A percentile compares a stretch with the other conserved stretches of the same genome.
Conservation (phyloP, 805 yeast genomes). For the Sungouiella blattae region DNA sequence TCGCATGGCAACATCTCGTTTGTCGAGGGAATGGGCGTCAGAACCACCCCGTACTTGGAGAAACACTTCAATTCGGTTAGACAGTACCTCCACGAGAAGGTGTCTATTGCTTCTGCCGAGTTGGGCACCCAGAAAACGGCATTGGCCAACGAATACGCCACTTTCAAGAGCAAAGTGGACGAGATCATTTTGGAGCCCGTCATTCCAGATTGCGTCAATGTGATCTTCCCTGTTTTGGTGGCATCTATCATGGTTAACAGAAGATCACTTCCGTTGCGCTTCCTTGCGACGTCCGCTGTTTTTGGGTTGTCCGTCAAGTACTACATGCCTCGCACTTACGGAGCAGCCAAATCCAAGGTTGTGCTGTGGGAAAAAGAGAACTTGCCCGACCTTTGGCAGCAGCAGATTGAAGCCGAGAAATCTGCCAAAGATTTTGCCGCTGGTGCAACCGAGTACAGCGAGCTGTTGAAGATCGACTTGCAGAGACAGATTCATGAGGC, state of each 20-base stretch:
- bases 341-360: conserved; percentile 13
- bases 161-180: conserved; percentile 27
- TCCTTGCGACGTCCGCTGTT: conserved; percentile 47
- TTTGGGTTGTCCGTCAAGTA: conserved; percentile 43
- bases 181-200: conserved; percentile 47
- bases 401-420: conserved; percentile 19
- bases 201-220: conserved; percentile 52
- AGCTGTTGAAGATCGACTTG: conserved; percentile 13
- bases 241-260: conserved; percentile 54
- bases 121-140: conserved; percentile 46
- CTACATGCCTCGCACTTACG: conserved; percentile 44
- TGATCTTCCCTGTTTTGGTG: conserved; percentile 51
- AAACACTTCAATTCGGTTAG: conserved; percentile 39
- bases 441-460: conserved; percentile 8
- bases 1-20: conserved; percentile 37
- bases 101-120: conserved; percentile 41
- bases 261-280: conserved; percentile 47
- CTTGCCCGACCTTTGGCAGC: conserved; percentile 29
- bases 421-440: conserved; percentile 9
- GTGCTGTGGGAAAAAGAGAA: conserved; percentile 24
- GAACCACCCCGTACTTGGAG: conserved; percentile 48
- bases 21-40: conserved; percentile 53
- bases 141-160: conserved; percentile 38
- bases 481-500: conserved; percentile 15
- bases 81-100: conserved; percentile 33